phyloP scores from a whole-genome alignment of 2,329 filamentous ascomycete species.

The Lojkania enalia region DNA sequence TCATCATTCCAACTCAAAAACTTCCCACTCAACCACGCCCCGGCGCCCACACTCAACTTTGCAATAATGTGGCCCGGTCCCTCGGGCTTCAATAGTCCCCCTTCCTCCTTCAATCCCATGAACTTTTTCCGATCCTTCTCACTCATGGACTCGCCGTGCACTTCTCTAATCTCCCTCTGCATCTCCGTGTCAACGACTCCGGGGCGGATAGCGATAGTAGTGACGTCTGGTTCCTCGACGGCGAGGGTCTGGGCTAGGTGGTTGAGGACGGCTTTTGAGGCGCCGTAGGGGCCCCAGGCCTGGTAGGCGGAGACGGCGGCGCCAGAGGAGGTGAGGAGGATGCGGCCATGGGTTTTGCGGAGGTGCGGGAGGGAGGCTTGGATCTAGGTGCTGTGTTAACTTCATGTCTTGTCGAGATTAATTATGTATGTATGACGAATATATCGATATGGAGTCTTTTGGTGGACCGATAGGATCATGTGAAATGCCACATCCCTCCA shows the following conservation, averaged over 20 bases:
- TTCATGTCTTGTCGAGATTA: too few relatives aligned
- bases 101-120: constrained; percentile 67
- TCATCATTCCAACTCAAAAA: constrained; percentile 60
- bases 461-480: too few relatives aligned
- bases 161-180: constrained; percentile 79
- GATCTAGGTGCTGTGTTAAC: too few relatives aligned
- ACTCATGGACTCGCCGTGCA: constrained; percentile 66
- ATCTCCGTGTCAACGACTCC: constrained; percentile 88
- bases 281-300: constrained; percentile 80
- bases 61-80: constrained; percentile 87
- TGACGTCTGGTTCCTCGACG: constrained; percentile 76
- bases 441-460: too few relatives aligned
- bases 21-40: constrained; percentile 71
- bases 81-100: constrained; percentile 76
- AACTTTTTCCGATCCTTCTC: constrained; percentile 66
- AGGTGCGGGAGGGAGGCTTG: constrained; percentile 72
- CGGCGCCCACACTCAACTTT: constrained; percentile 66
- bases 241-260: constrained; percentile 74
- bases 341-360: constrained; percentile 67
- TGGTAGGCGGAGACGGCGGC: constrained; percentile 57
- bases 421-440: too few relatives aligned
- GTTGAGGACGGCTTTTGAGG: constrained; percentile 81
- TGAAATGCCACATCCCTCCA: too few relatives aligned
- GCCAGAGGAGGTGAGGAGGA: constrained; percentile 74
- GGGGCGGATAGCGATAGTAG: constrained; percentile 71